These are phyloP conservation scores for Chaetomium olivaceum DNA, from an alignment of 2,329 filamentous ascomycete genomes.

Conservation along the genomic window DNA sequence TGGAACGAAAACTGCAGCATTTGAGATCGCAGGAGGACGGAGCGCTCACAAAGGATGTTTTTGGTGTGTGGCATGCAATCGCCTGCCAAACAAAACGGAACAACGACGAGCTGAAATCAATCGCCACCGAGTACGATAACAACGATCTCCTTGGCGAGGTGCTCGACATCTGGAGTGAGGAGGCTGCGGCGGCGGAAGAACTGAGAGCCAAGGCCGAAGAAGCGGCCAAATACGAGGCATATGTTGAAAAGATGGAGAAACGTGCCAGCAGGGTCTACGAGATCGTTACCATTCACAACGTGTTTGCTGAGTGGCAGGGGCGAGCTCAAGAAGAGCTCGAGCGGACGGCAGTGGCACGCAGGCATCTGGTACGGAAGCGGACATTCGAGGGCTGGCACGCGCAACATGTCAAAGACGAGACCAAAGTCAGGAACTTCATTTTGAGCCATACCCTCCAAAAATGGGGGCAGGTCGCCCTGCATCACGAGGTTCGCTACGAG, in stretches of 20 bases:
- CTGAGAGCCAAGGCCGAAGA: constrained; percentile 22
- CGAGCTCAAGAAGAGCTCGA: constrained; percentile 64
- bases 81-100: constrained; percentile 17
- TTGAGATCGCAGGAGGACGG: constrained; percentile 21
- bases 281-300: constrained; percentile 63
- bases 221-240: constrained; percentile 35
- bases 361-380: constrained; percentile 68
- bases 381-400: constrained; percentile 71
- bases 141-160: constrained; percentile 29
- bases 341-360: constrained; percentile 66
- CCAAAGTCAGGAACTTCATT: constrained; percentile 46
- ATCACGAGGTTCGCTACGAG: constrained; percentile 29
- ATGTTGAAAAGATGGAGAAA: constrained; percentile 49
- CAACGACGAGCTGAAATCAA: constrained; percentile 12
- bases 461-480: constrained; percentile 34
- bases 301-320: constrained; percentile 69
- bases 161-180: constrained; percentile 31
- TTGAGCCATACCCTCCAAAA: constrained; percentile 34
- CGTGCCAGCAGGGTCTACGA: constrained; percentile 65
- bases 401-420: constrained; percentile 62
- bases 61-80: constrained; percentile 23
- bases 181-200: constrained; percentile 15
- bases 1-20: constrained; percentile 30
- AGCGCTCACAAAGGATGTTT: constrained; percentile 18
- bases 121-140: constrained; percentile 29